A percentile compares a stretch with the other conserved stretches of the same genome.
These are phyloP conservation scores for Chenopodium formosanum DNA, from an alignment of 148 eudicot species.

Conservation along the genomic window DNA sequence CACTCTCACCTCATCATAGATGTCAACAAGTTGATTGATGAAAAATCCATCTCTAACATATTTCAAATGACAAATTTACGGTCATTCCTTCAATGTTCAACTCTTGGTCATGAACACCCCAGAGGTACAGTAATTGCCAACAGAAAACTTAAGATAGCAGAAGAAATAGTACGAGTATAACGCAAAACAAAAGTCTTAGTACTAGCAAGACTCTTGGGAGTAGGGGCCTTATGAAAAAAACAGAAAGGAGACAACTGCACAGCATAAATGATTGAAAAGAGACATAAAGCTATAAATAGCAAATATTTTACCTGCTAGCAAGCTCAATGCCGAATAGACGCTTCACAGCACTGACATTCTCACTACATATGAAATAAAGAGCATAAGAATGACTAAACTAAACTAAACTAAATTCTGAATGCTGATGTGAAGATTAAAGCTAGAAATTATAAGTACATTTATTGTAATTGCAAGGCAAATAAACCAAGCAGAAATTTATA, in stretches of 20 bases:
- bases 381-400: constrained; percentile 15
- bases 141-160: neutral
- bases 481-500: constrained; percentile 1
- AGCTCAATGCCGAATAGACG: constrained; percentile 84
- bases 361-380: constrained; percentile 50
- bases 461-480: neutral
- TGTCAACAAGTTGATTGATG: neutral
- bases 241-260: neutral
- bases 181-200: neutral
- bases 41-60: neutral
- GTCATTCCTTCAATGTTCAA: neutral
- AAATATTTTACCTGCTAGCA: constrained; percentile 66
- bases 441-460: neutral
- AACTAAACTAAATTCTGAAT: neutral
- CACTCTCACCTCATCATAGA: neutral
- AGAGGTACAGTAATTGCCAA: neutral
- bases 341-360: constrained; percentile 64
- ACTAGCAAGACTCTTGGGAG: neutral
- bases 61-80: too few relatives aligned
- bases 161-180: neutral
- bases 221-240: neutral
- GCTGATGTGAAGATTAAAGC: neutral
- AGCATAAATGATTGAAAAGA: neutral
- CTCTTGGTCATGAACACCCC: neutral
- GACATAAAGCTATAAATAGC: neutral